A percentile compares a stretch with the other conserved stretches of the same genome.
These are phyloP conservation scores for Diaporthe vexans DNA, from an alignment of 2,329 filamentous ascomycete genomes.

Conservation along the genomic window DNA sequence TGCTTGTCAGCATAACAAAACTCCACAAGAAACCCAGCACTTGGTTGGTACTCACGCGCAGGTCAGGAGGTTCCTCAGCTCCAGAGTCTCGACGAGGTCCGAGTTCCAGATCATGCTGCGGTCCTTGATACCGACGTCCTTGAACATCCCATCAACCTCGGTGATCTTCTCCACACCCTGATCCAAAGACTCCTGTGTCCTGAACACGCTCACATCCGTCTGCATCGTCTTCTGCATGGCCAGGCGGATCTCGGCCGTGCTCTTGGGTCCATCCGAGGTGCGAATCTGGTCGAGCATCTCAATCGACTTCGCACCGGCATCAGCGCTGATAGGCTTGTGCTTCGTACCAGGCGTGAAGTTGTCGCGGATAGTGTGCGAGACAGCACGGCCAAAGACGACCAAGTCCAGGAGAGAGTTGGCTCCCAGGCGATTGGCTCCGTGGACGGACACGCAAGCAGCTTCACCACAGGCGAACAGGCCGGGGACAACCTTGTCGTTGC, in stretches of 20 bases:
- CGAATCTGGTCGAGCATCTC: slow-evolving; percentile 87
- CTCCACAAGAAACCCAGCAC: neutral
- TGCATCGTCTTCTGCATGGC: slow-evolving; percentile 99
- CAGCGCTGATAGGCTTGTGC: slow-evolving; percentile 83
- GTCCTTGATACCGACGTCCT: slow-evolving; percentile 94
- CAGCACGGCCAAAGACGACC: slow-evolving; percentile 97
- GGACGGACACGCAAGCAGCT: slow-evolving; percentile 96
- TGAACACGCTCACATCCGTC: slow-evolving; percentile 95
- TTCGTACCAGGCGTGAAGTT: slow-evolving; percentile 88
- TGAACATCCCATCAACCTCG: slow-evolving; percentile 84
- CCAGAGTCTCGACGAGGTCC: slow-evolving; percentile 94
- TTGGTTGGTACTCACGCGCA: slow-evolving; percentile 81
- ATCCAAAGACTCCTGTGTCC: slow-evolving; percentile 92
- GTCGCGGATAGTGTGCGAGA: slow-evolving; percentile 96
- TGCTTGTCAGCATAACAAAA: slow-evolving; percentile 42
- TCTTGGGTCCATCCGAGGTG: slow-evolving; percentile 86
- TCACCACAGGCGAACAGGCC: slow-evolving; percentile 97
- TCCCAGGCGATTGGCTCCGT: slow-evolving; percentile 97
- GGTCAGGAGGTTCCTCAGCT: slow-evolving; percentile 94
- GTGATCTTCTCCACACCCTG: slow-evolving; percentile 92
- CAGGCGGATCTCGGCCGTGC: slow-evolving; percentile 87
- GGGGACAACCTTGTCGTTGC: slow-evolving; percentile 93
- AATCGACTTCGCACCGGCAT: slow-evolving; percentile 91
- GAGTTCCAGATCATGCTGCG: slow-evolving; percentile 99
- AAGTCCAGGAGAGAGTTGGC: slow-evolving; percentile 98